phyloP scores from a whole-genome alignment of 2,329 filamentous ascomycete species.

The Didymella segeticola region DNA sequence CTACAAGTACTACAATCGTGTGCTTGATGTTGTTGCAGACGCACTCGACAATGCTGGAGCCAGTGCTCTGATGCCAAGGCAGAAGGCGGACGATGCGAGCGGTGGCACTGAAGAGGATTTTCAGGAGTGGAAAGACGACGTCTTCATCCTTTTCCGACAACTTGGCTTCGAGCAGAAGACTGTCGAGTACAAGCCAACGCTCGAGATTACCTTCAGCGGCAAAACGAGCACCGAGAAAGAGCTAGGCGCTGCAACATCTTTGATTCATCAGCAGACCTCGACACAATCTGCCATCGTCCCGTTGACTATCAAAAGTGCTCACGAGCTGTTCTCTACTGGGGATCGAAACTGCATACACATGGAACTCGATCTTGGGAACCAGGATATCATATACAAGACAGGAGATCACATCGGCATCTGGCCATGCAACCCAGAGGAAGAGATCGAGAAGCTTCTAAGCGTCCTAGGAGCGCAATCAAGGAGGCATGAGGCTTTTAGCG shows the following conservation, averaged over 20 bases:
- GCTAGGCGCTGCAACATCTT: slow-evolving; percentile 26
- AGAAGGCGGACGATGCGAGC: slow-evolving; percentile 51
- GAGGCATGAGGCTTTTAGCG: slow-evolving; percentile 30
- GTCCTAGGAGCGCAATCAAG: slow-evolving; percentile 33
- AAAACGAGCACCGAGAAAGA: slow-evolving; percentile 18
- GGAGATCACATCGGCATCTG: slow-evolving; percentile 53
- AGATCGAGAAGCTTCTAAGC: slow-evolving; percentile 45
- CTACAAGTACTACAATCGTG: slow-evolving; percentile 56
- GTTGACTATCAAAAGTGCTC: slow-evolving; percentile 38
- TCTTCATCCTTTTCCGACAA: slow-evolving; percentile 42
- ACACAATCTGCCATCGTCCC: slow-evolving; percentile 43
- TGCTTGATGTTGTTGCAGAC: slow-evolving; percentile 47
- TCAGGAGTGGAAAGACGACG: slow-evolving; percentile 50
- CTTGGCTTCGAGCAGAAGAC: slow-evolving; percentile 45
- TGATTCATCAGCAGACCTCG: slow-evolving; percentile 38
- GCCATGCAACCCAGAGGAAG: slow-evolving; percentile 50
- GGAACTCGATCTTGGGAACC: slow-evolving; percentile 49
- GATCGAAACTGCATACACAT: slow-evolving; percentile 52
- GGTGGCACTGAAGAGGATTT: slow-evolving; percentile 55
- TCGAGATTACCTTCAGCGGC: slow-evolving; percentile 31
- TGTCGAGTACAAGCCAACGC: slow-evolving; percentile 42
- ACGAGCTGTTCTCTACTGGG: slow-evolving; percentile 46
- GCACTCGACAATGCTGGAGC: slow-evolving; percentile 45
- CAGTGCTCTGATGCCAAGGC: slow-evolving; percentile 38
- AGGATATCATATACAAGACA: slow-evolving; percentile 52